Base-by-base conservation (phyloP, 257 asterid genomes). In the Solanum pinnatisectum region DNA sequence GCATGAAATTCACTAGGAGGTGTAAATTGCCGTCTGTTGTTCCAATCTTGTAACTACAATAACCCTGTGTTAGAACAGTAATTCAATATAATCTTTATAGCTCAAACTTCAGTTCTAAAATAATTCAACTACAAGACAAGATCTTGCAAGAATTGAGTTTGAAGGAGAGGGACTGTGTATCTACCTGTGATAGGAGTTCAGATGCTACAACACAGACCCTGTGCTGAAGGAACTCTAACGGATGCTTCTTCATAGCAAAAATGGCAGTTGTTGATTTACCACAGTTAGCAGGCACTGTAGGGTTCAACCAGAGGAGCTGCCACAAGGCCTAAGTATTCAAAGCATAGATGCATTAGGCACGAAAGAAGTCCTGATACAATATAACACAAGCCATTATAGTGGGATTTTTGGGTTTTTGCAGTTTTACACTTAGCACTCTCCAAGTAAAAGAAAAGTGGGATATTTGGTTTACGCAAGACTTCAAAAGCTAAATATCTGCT, bases 121-220 rank as follows among this genome's bases (percentile, higher is more conserved):
- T 9, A 25, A 84, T 67, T 13, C 36, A 60, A 86, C 84, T 20
- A 39, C 82, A 46, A 72, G 15, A 67, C 32, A 74, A 25, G 60
- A 73, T 59, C 84, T 42, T 16, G 59, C 72, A 72, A 12, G 32
- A 86, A 27, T 59, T 20, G 3, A 49, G 35, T 72, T 72, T 72
- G 84, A 71, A 86, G 78, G 16, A 70, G 63, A 70, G 37, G 27
- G 56, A 65, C 74, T 49, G 36, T 44, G 22, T 81, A 81, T 63
- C 70, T 93, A 97, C 99, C 99, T 96, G 98, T 15, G 99, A 96
- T 91, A 96, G 89, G 90, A 97, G 98, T 92, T 97, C 98, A 83
- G 99, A 95, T 89, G 98, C 96, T 91, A 92, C 93, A 85, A 93
- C 91, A 87, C 98, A 95, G 90, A 95, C 98, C 92, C 94, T 93